phyloP scores from a whole-genome alignment of 179 eudicot species.

The Silene coronaria region DNA sequence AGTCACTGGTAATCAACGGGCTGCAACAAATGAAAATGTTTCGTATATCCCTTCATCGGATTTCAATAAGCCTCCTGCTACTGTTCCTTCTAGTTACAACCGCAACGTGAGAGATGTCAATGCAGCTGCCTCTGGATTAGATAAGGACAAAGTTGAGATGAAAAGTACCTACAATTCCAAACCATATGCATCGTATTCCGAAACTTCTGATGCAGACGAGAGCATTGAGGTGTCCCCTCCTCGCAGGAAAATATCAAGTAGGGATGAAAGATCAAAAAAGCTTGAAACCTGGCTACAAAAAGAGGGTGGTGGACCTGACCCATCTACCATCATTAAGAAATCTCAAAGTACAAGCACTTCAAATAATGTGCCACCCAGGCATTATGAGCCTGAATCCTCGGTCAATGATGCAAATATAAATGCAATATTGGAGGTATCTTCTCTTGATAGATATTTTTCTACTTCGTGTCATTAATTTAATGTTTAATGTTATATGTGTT shows the following conservation, averaged over 20 bases:
- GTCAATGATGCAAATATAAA: conserved; percentile 64
- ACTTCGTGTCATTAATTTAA: not conserved
- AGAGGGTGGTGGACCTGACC: conserved; percentile 59
- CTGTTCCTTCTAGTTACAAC: conserved; percentile 36
- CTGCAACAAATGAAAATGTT: conserved; percentile 42
- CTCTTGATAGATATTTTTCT: not conserved
- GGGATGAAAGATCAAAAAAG: conserved; percentile 75
- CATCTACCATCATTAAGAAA: conserved; percentile 41
- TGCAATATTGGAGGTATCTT: conserved; percentile 79
- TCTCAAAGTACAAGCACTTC: conserved; percentile 40
- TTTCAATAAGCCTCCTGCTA: conserved; percentile 38
- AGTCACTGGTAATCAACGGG: conserved; percentile 53
- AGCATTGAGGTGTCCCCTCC: conserved; percentile 84
- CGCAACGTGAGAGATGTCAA: conserved; percentile 46
- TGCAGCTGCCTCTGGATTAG: conserved; percentile 27
- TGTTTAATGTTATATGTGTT: not conserved
- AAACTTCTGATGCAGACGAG: conserved; percentile 57
- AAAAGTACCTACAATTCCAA: conserved; percentile 49
- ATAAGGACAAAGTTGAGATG: conserved; percentile 41
- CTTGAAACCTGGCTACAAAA: conserved; percentile 52
- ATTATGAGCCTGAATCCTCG: conserved; percentile 50
- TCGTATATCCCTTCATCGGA: conserved; percentile 45
- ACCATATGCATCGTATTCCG: conserved; percentile 30
- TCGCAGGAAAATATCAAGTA: conserved; percentile 61
- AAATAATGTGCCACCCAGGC: conserved; percentile 39